phyloP scores from a whole-genome alignment of 176 grass and related monocot species.

The Cenchrus fungigraminus region DNA sequence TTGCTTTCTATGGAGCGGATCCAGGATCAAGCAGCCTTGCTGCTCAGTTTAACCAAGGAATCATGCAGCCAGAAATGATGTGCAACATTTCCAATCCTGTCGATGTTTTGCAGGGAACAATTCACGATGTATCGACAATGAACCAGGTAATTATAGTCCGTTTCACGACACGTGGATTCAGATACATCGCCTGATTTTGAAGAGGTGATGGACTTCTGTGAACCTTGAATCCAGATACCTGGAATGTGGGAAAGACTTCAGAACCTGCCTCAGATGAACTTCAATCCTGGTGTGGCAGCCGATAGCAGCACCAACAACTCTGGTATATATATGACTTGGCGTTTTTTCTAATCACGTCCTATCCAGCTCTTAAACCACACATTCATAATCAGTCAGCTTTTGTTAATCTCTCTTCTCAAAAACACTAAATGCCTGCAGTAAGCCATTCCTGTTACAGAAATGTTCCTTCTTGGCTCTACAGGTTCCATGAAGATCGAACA shows the following conservation, averaged over 20 bases:
- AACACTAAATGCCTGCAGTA: not conserved
- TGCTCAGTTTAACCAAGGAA: slow-evolving; percentile 57
- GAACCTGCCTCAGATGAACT: slow-evolving; percentile 63
- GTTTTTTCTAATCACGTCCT: not conserved
- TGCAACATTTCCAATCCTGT: slow-evolving; percentile 43
- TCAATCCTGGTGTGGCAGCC: slow-evolving; percentile 43
- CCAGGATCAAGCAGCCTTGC: slow-evolving; percentile 52
- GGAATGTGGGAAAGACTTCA: slow-evolving; percentile 72
- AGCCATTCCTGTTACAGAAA: slow-evolving; percentile 20
- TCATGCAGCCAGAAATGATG: slow-evolving; percentile 72
- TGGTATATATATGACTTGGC: slow-evolving; percentile 36
- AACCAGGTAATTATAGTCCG: slow-evolving; percentile 60
- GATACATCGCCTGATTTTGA: slow-evolving; percentile 9
- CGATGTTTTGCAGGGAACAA: slow-evolving; percentile 39
- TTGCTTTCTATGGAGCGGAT: slow-evolving; percentile 56
- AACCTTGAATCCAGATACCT: slow-evolving; percentile 63
- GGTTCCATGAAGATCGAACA: slow-evolving; percentile 66
- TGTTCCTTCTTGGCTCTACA: slow-evolving; percentile 38
- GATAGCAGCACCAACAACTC: slow-evolving; percentile 50
- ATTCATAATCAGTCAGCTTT: not conserved
- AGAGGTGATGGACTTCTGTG: slow-evolving; percentile 28
- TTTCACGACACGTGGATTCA: slow-evolving; percentile 1
- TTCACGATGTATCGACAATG: slow-evolving; percentile 50
- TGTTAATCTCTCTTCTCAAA: not conserved
- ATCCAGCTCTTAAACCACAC: not conserved